A percentile compares a stretch with the other conserved stretches of the same genome.
Evolutionary conservation across 306 rosid genomes (phyloP).

Genomic region (Corylus americana): DNA sequence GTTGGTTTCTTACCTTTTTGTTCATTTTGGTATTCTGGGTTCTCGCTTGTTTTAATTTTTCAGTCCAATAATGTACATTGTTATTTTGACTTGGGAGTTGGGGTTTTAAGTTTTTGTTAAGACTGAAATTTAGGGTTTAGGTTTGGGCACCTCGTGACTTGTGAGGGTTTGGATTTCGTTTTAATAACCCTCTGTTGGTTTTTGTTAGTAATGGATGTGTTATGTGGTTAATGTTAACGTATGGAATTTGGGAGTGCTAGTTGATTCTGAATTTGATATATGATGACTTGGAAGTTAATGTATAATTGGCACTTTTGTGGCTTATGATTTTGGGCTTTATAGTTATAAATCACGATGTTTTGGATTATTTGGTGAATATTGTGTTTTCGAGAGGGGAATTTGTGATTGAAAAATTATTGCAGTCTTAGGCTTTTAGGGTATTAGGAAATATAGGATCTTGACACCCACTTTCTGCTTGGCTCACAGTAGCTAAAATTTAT

Average conservation of each 20-base stretch:
- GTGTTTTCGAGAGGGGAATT: not conserved
- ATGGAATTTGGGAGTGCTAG: not conserved
- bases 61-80: not conserved
- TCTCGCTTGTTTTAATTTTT: not conserved
- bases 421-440: not conserved
- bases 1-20: not conserved
- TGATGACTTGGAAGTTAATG: not conserved
- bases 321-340: not conserved
- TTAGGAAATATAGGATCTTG: not conserved
- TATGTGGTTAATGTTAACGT: not conserved
- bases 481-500: not conserved
- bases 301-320: not conserved
- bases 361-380: not conserved
- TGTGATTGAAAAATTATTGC: not conserved
- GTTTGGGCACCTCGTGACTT: conserved; percentile 6
- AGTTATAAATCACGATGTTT: not conserved
- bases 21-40: conserved; percentile 6
- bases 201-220: not conserved
- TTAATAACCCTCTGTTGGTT: not conserved
- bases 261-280: not conserved
- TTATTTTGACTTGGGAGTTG: conserved; percentile 2
- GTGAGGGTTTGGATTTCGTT: not conserved
- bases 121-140: conserved; percentile 23
- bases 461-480: not conserved
- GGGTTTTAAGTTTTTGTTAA: conserved; percentile 15